Evolutionary conservation across 441 rosid species (phyloP).

Genomic region (Bocquillonia castaneifolia): DNA sequence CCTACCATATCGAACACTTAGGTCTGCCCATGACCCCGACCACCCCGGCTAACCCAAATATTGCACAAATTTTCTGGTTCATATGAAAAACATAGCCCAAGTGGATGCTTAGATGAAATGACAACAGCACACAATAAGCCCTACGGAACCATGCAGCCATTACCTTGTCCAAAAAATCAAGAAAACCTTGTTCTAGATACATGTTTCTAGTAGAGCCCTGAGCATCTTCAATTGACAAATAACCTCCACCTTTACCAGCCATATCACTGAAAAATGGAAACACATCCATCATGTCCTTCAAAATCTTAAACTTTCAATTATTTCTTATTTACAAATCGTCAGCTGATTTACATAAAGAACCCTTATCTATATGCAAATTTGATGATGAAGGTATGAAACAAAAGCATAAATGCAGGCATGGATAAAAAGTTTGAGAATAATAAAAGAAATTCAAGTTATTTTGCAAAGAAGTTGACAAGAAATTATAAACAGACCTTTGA

Average conservation of each 20-base stretch:
- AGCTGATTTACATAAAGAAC: conserved; percentile 2
- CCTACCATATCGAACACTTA: too few species aligned
- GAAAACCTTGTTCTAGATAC: conserved; percentile 69
- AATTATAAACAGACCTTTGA: conserved; percentile 51
- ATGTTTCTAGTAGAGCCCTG: conserved; percentile 38
- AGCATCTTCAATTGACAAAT: conserved; percentile 60
- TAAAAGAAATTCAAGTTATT: not conserved
- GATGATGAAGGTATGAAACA: not conserved
- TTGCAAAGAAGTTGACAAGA: not conserved
- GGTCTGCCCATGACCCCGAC: too few species aligned
- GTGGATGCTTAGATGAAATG: not conserved
- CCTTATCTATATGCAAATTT: not conserved
- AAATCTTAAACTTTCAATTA: conserved; percentile 1
- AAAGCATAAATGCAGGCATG: not conserved
- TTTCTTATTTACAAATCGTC: not conserved
- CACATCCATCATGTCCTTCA: not conserved
- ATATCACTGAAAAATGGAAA: conserved; percentile 36
- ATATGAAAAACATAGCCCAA: not conserved
- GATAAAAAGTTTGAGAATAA: not conserved
- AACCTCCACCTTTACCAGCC: conserved; percentile 48
- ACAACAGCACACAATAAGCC: not conserved
- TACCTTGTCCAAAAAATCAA: conserved; percentile 80
- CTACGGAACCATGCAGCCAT: not conserved
- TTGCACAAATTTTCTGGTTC: too few species aligned
- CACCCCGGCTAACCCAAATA: too few species aligned